Conservation (phyloP, 2,329 filamentous ascomycete species). For the Epichloe coenophiala region DNA sequence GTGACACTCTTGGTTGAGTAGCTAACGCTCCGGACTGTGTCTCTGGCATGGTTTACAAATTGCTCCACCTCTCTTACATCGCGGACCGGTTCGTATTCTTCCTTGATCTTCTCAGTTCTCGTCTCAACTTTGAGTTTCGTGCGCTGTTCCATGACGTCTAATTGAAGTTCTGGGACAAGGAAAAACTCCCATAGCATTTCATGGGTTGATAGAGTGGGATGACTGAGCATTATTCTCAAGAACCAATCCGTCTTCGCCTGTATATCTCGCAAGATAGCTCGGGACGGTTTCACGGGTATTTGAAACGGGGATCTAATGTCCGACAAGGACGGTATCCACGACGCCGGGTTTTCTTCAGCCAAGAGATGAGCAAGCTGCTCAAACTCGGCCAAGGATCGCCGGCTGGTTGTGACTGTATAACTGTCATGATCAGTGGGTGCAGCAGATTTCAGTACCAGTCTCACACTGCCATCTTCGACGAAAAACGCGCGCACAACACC, state of each 20-base stretch:
- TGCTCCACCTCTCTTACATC: constrained; percentile 82
- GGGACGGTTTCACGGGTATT: constrained; percentile 80
- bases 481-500: constrained; percentile 93
- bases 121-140: constrained; percentile 77
- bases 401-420: constrained; percentile 89
- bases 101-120: constrained; percentile 68
- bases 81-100: constrained; percentile 76
- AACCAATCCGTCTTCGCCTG: constrained; percentile 81
- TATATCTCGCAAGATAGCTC: constrained; percentile 73
- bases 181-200: constrained; percentile 99
- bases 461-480: constrained; percentile 87
- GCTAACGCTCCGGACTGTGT: constrained; percentile 76
- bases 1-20: constrained; percentile 72
- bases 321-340: constrained; percentile 74
- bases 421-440: constrained; percentile 69
- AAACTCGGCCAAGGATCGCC: constrained; percentile 77
- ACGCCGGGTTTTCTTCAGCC: constrained; percentile 80
- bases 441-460: constrained; percentile 87
- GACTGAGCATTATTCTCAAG: constrained; percentile 69
- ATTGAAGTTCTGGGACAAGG: constrained; percentile 83
- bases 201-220: constrained; percentile 88
- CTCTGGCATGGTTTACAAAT: constrained; percentile 80
- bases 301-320: constrained; percentile 80
- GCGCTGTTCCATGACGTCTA: constrained; percentile 78
- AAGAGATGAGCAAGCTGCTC: constrained; percentile 79